Base-by-base conservation (phyloP, 169 alveolate genomes). In the Eimeria zaria region DNA sequence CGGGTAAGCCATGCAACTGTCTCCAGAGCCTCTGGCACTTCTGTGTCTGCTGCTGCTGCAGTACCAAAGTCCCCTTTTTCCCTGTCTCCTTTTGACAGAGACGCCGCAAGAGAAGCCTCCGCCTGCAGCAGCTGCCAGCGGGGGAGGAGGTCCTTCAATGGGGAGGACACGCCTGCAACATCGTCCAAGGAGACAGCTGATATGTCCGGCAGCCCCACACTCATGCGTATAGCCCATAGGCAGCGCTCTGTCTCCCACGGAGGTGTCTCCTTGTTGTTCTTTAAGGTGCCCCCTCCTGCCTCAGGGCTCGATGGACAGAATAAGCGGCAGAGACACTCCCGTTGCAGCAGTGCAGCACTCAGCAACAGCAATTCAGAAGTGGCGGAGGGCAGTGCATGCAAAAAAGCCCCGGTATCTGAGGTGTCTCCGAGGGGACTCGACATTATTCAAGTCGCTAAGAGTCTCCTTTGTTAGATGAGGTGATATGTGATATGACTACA, bases 311-410 rank as follows among this genome's bases (percentile, higher is more conserved):
- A 18, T 3, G 51, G n/a, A 41, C 30, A 48, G 30, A 80, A 80
- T 11, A 80, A 51, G 41, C 48, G n/a, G 48, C n/a, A 30, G 41
- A 80, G 89, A 46, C 73, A 46, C 73, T 80, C 89, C 89, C 69
- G 69, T 73, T 80, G 89, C 89, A 80, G 69, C 69, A 80, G 48
- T 16, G 89, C 69, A 55, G 44, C 89, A 36, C 30, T 27, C 30
- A 80, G 69, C 64, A 80, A 73, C 89, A 80, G 51, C 53, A 53
- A 11, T 33, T 80, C 51, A 12, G 89, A 46, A 30, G 89, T 80
- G 9, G 89, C 89, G 27, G 89, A 80, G 27, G 89, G 69, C 53
- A 36, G n/a, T 48, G 89, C 89, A 53, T 30, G 60, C 89, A 80
- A 46, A 12, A n/a, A 53, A n/a, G 33, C 48, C 69, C 69, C 44